A percentile compares a stretch with the other conserved stretches of the same genome.
These are phyloP conservation scores for Podaxis sp. DNA, from an alignment of 768 basidiomycete species.

Conservation along the genomic window DNA sequence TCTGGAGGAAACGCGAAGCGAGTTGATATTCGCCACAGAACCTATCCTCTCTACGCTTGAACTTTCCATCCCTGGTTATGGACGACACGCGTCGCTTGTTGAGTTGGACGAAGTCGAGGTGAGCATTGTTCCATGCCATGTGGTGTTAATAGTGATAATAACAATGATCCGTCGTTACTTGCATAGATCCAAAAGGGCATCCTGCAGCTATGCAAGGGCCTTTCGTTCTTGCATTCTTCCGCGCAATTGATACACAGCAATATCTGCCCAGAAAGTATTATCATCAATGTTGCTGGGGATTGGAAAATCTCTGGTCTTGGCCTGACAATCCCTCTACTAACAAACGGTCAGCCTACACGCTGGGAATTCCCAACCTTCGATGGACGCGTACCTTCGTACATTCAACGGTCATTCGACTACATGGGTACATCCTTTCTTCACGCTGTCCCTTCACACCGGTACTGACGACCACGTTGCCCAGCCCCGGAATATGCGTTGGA, in stretches of 20 bases:
- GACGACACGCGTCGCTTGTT: constrained; percentile 52
- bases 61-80: constrained; percentile 67
- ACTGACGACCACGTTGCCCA: constrained; percentile 25
- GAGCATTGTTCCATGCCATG: constrained; percentile 1
- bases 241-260: constrained; percentile 93
- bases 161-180: not conserved
- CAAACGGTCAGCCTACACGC: constrained; percentile 68
- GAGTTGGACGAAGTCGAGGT: constrained; percentile 98
- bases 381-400: constrained; percentile 70
- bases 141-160: constrained; percentile 6
- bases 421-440: constrained; percentile 56
- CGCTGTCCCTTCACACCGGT: not conserved
- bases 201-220: constrained; percentile 87
- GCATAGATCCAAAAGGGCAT: constrained; percentile 92
- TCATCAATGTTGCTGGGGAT: constrained; percentile 92
- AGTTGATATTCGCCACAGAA: constrained; percentile 93
- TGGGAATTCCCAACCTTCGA: constrained; percentile 95
- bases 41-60: constrained; percentile 81
- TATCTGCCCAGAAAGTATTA: constrained; percentile 79
- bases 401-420: constrained; percentile 93
- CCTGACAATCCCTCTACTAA: constrained; percentile 74
- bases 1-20: constrained; percentile 85
- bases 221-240: constrained; percentile 88
- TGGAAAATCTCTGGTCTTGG: constrained; percentile 96
- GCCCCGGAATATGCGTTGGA: constrained; percentile 95